Evolutionary conservation across 2,329 filamentous ascomycete genomes (phyloP), one percentile per base, ranked within the genome.

Genomic region (Trichoderma sp.): DNA sequence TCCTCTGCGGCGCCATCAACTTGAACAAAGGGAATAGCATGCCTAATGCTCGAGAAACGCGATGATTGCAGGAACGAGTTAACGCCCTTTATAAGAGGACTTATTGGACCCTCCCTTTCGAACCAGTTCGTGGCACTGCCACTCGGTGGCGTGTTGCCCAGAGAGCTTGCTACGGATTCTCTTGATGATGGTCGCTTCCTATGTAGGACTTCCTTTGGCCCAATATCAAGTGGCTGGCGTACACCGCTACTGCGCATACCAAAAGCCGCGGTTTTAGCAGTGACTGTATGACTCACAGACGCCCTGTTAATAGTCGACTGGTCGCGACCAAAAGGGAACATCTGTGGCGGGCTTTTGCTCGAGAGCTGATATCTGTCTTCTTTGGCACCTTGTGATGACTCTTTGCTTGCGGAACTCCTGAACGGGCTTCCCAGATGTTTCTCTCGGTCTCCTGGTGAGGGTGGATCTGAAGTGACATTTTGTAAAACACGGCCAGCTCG

Each of bases 381-480:
- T 34, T 74, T 74, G 8, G 77, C 75, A 1, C 76, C 76, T n/a
- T 76, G 77, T 34, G 78, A 78, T 6, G 80, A 75, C 32, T 83
- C 81, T 70, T 79, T 82, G 71, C 79, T 81, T 18, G 75, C 80
- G 9, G 82, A 82, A 56, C 80, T 79, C 66, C 85, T 83, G 74
- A 90, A 90, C 0, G 88, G 88, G 70, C 88, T 90, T 15, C 87
- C 83, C 3, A 90, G 79, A 12, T 85, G 84, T 39, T 83, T 82
- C 57, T 86, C 85, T n/a, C 82, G 82, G 7, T 79, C 82, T 65
- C 86, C 85, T 1, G 88, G 88, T 0, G 88, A 89, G 0, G 87
- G 86, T 8, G 86, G 86, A 73, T 89, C 88, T 0, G 87, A 89
- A 12, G 88, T 87, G 47, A 90, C 85, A 72, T 84, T 87, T 75